Evolutionary conservation across 306 rosid species (phyloP), one percentile per base, ranked within the genome.

Genomic region (Hylodesmum podocarpum): DNA sequence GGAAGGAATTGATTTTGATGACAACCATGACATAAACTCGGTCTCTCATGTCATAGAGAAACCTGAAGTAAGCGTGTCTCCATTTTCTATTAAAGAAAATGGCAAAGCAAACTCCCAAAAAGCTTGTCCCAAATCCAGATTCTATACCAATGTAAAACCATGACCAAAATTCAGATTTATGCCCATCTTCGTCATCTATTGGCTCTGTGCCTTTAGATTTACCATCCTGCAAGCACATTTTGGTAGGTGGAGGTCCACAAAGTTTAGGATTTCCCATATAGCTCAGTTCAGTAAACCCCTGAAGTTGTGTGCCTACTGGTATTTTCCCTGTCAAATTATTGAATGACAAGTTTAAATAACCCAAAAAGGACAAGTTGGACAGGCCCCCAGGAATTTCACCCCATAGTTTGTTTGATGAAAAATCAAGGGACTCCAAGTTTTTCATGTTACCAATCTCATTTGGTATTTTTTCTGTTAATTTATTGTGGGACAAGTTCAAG

Each of bases 311-410:
- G 0, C 53, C 33, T 3, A 16, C 5, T 13, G 82, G 82, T 4
- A 82, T 72, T 65, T 40, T 10, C 6, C 86, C 82, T 0, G 5
- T 16, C 16, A 78, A 47, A 40, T 47, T 21, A 29, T 82, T 82
- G 77, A 47, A 49, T 43, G 86, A 78, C 18, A 83, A 16, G 67
- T 83, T 73, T 10, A 82, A 55, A 15, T 46, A 29, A 47, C 16
- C 22, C 9, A 78, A 40, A 11, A 83, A 76, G 22, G 72, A 62
- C 40, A 63, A 49, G 7, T 4, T 28, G 14, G 72, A 25, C 55
- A 83, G 58, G n/a, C 54, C 50, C 3, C 8, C 19, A 27, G 83
- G 83, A 21, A 83, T 83, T 39, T 77, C 24, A 2, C 83, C 80
- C 0, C n/a, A 29, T 3, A 83, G 49, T 22, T 37, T 6, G 47